Percentiles rank a stretch among this genome's conserved stretches.
These are phyloP conservation scores for Eutrema heterophyllum DNA, from an alignment of 345 rosid genomes.

Conservation along the genomic window DNA sequence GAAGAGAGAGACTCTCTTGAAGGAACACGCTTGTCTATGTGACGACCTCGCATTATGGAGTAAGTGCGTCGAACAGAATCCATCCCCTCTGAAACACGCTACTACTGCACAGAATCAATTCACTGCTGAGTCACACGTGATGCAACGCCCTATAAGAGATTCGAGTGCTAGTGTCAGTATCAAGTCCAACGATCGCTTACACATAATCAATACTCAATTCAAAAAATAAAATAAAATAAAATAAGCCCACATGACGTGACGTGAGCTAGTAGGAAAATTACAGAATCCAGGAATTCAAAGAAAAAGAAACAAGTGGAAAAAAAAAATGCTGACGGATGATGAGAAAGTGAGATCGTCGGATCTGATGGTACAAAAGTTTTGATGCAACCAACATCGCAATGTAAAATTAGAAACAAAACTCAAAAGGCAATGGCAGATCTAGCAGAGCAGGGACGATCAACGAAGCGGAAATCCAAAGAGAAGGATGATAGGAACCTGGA, in stretches of 20 bases:
- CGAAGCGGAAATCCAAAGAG: background rate
- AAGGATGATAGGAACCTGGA: constrained; percentile 16
- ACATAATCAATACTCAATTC: too few relatives aligned
- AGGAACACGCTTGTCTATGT: constrained; percentile 61
- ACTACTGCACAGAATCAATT: background rate
- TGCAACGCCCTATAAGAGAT: too few relatives aligned
- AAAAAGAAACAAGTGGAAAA: background rate
- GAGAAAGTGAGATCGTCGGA: constrained; percentile 10
- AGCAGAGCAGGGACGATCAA: background rate
- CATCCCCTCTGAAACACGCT: constrained; percentile 16
- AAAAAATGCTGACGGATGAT: background rate
- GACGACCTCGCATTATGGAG: constrained; percentile 64
- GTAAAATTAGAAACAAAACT: background rate
- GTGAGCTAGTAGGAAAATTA: constrained; percentile 11
- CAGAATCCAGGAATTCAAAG: background rate
- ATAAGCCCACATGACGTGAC: background rate
- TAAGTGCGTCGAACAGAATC: constrained; percentile 35
- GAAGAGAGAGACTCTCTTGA: constrained; percentile 41
- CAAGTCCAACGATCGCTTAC: background rate
- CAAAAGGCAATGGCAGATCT: constrained; percentile 25
- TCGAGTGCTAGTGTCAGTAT: background rate
- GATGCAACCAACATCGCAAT: background rate
- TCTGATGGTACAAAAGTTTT: background rate
- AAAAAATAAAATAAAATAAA: background rate
- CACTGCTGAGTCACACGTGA: too few relatives aligned